Base-by-base conservation (phyloP, 2,329 filamentous ascomycete genomes). In the Aspergillus cejpii region DNA sequence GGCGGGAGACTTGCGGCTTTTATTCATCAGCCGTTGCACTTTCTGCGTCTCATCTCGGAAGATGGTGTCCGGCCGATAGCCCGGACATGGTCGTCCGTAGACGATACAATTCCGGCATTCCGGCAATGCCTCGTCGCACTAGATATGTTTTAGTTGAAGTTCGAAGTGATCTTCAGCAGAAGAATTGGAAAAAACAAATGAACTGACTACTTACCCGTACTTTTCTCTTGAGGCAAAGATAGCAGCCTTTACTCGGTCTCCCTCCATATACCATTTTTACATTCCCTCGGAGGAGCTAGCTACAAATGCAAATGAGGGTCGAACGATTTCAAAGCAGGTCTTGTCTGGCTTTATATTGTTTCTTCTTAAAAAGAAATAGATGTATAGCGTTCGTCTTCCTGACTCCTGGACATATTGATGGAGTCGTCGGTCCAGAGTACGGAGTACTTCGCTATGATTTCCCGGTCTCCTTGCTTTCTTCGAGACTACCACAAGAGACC, bases 211-310 rank as follows among this genome's bases (percentile, higher is more conserved):
- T 50, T 60, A 67, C 65, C 63, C 66, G 67, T 46, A 68, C 65
- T 51, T 67, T 68, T 44, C 65, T 58, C 43, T 61, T 66, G 47
- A 64, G 65, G 55, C 65, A 68, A 43, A 67, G 49, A 55, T 65
- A 55, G 58, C 65, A 68, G 53, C 65, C 65, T 28, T 62, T 65
- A 51, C 65, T 68, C 34, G 64, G 63, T 43, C 62, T 67, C 10
- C 65, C 65, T 36, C 60, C 62, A 58, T 69, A 70, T 38, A 70
- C 67, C 67, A 70, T 70, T 36, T 26, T 57, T 41, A 29, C 39
- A 37, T 43, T n/a, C 17, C 36, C 23, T 41, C 17, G 28, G 12
- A n/a, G 12, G n/a, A n/a, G n/a, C n/a, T n/a, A 26, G 11, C 14
- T 23, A 29, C 17, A 23, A 6, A n/a, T n/a, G 14, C 23, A 12